phyloP scores from a whole-genome alignment of 768 basidiomycete species.

The Calocera cornea region DNA sequence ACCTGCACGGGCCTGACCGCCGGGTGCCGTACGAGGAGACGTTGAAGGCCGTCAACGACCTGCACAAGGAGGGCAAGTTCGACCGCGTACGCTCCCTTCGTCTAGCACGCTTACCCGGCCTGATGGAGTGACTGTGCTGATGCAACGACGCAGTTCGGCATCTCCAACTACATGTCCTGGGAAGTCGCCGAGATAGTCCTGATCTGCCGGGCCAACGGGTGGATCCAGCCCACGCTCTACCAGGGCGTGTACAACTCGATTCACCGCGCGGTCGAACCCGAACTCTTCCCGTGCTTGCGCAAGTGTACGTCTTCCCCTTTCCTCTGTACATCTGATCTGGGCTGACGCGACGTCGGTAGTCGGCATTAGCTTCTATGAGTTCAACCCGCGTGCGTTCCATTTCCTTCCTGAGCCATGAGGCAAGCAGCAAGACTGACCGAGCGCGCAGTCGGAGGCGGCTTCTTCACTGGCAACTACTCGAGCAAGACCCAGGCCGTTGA shows the following conservation, averaged over 20 bases:
- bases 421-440: neutral
- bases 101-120: neutral
- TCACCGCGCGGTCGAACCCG: conserved; percentile 29
- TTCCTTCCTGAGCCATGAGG: neutral
- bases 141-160: conserved; percentile 25
- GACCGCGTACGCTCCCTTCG: conserved; percentile 18
- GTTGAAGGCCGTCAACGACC: conserved; percentile 33
- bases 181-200: conserved; percentile 34
- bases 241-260: conserved; percentile 37
- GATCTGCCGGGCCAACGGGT: conserved; percentile 33
- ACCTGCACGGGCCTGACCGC: conserved; percentile 34
- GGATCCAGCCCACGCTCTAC: conserved; percentile 37
- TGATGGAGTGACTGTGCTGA: neutral
- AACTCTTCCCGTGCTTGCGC: conserved; percentile 33
- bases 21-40: conserved; percentile 37
- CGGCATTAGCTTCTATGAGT: conserved; percentile 31
- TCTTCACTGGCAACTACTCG: conserved; percentile 30
- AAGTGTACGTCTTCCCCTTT: conserved; percentile 16
- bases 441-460: conserved; percentile 27
- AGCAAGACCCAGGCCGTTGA: conserved; percentile 25
- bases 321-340: neutral
- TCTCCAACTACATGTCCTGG: conserved; percentile 34
- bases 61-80: conserved; percentile 42
- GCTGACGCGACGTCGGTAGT: conserved; percentile 6
- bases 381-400: conserved; percentile 29